Percentiles rank a stretch among this genome's conserved stretches.
Evolutionary conservation across 164 flowering plant species (phyloP).

Genomic region (Litsea cubeba): DNA sequence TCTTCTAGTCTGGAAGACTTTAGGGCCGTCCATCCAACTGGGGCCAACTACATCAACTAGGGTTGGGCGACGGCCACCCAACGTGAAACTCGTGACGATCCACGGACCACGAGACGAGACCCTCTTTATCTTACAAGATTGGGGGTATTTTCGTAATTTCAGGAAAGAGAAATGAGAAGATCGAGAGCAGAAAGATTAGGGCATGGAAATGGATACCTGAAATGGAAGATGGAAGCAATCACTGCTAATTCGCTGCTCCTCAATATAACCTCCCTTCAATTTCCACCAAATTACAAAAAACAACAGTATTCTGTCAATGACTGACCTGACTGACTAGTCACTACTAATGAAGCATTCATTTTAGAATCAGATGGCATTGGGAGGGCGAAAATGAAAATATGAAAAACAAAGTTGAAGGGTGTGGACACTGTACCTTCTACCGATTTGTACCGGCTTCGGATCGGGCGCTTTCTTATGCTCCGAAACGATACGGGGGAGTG

Average conservation of each 20-base stretch:
- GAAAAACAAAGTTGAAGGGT: neutral
- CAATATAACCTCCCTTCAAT: conserved; percentile 57
- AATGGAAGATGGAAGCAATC: conserved; percentile 66
- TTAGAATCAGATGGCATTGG: neutral
- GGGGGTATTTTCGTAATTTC: neutral
- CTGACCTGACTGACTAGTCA: no score
- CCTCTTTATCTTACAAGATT: no score
- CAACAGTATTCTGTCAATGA: no score
- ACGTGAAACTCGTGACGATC: neutral
- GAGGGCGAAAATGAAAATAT: neutral
- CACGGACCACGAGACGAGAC: neutral
- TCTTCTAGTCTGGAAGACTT: neutral
- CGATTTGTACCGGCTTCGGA: neutral
- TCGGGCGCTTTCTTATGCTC: conserved; percentile 5
- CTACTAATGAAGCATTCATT: no score
- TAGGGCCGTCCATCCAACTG: neutral
- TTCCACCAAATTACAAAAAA: neutral
- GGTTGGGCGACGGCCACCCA: neutral
- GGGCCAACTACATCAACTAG: neutral
- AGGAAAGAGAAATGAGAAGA: neutral
- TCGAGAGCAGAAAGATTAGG: neutral
- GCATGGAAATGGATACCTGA: conserved; percentile 41
- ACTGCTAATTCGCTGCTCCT: conserved; percentile 79
- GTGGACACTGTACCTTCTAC: conserved; percentile 6
- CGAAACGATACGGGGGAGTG: neutral